Conservation (phyloP, 306 rosid species). For the Prunus fruticosa region DNA sequence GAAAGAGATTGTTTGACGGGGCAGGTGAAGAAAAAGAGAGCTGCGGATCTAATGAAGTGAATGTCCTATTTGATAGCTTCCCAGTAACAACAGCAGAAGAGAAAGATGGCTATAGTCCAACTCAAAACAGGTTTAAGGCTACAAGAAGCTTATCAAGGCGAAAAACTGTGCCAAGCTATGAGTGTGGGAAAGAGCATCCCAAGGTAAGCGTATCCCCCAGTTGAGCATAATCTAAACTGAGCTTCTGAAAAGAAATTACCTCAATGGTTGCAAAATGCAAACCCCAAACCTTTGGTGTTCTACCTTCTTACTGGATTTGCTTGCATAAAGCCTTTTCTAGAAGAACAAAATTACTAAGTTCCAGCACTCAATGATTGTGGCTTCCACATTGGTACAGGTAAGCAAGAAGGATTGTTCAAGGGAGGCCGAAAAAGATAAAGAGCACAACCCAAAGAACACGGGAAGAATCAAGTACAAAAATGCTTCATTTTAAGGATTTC, state of each 20-base stretch:
- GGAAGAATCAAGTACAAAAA: conserved; percentile 28
- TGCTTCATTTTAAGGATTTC: conserved; percentile 5
- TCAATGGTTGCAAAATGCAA: too few species aligned
- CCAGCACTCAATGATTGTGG: neutral
- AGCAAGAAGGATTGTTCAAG: conserved; percentile 38
- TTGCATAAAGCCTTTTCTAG: too few species aligned
- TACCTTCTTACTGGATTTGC: too few species aligned
- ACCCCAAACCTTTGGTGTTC: too few species aligned
- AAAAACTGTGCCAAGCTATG: conserved; percentile 56
- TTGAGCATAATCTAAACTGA: neutral
- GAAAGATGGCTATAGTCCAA: conserved; percentile 29
- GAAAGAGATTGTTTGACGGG: conserved; percentile 46
- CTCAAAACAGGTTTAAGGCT: conserved; percentile 40
- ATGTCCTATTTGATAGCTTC: conserved; percentile 49
- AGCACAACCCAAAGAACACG: conserved; percentile 34
- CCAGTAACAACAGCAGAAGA: conserved; percentile 38
- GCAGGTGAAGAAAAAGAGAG: conserved; percentile 82
- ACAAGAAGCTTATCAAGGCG: conserved; percentile 51
- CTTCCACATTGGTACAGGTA: conserved; percentile 37
- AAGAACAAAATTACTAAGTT: neutral
- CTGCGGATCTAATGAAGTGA: conserved; percentile 87
- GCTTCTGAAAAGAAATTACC: neutral
- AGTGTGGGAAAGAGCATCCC: conserved; percentile 35
- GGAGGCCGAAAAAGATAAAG: conserved; percentile 33
- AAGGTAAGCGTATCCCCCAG: conserved; percentile 38